Evolutionary conservation across 2,329 filamentous ascomycete species (phyloP), one percentile per base, ranked within the genome.

Genomic region (Claviceps paspali): DNA sequence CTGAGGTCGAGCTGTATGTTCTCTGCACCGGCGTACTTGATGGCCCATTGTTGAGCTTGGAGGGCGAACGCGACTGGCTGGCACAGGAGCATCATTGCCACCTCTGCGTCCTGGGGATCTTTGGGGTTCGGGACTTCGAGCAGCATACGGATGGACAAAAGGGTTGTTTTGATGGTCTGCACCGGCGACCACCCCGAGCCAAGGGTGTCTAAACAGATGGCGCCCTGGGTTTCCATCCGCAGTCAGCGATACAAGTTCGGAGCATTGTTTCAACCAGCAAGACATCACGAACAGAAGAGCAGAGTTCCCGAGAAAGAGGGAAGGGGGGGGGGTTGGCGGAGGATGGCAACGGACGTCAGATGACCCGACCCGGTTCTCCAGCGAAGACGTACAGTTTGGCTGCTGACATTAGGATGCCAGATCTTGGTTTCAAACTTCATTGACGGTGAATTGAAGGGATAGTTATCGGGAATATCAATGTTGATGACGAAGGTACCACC

Each of bases 361-460:
- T 12, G 14, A 11, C 11, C 9, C 9, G 14, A 8, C 22, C n/a
- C 23, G 31, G 14, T 8, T 6, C 12, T 5, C n/a, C 7, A 8
- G 19, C 2, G 12, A 19, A 7, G 14, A 67, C 78, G 52, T 63
- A 93, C 86, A 29, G 87, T 95, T 55, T 91, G 82, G 52, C 82
- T 88, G 68, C 83, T 92, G 62, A 98, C 76, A 54, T 98, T 98
- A 24, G 91, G 91, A 57, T 98, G 91, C 87, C 87, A 98, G 49
- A 96, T 80, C 59, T 80, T 87, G 45, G 91, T 98, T 45, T 80
- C 73, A 53, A 96, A 96, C 50, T 76, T 80, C 81, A 98, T 96
- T 41, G 74, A 59, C 4, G 91, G 91, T 4, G 88, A 84, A 49
- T 86, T 82, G 64, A 98, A 98, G 0, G 91, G 91, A 52, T 98